phyloP scores from a whole-genome alignment of 495 filamentous ascomycete species.

The Hyaloscypha bicolor region DNA sequence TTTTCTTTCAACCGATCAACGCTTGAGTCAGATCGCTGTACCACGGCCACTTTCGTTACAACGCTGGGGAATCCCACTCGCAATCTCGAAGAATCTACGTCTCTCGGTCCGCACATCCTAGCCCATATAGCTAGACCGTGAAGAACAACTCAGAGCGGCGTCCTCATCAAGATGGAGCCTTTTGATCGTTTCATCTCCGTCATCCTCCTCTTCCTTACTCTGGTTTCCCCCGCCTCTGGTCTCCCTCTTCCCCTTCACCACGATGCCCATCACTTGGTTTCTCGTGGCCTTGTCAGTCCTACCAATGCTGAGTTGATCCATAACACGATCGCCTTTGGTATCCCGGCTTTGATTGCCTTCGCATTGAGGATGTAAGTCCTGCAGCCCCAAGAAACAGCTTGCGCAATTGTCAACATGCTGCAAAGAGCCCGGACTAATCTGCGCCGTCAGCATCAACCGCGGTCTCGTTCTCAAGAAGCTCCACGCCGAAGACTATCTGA shows the following conservation, averaged over 20 bases:
- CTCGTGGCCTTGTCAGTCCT: constrained; percentile 7
- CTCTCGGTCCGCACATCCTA: not conserved
- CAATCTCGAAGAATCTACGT: not conserved
- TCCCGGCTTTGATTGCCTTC: constrained; percentile 5
- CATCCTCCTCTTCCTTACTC: not conserved
- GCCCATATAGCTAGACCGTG: not conserved
- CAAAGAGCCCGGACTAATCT: not conserved
- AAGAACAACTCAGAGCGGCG: not conserved
- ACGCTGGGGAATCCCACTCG: not conserved
- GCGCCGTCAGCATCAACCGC: constrained; percentile 21
- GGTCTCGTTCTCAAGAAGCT: constrained; percentile 37
- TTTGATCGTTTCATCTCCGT: not conserved
- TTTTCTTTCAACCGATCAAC: not conserved
- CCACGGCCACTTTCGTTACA: not conserved
- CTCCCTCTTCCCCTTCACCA: not conserved
- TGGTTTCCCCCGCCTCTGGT: not conserved
- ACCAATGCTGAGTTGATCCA: constrained; percentile 9
- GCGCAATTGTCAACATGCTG: not conserved
- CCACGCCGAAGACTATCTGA: constrained; percentile 58
- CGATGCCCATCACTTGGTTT: not conserved
- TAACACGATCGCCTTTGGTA: constrained; percentile 21
- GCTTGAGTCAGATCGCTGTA: not conserved
- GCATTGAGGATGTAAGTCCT: constrained; percentile 14
- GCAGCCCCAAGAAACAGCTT: not conserved
- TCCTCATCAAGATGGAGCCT: not conserved